Evolutionary conservation across 306 rosid genomes (phyloP).

Genomic region (Sphenostylis stenocarpa): DNA sequence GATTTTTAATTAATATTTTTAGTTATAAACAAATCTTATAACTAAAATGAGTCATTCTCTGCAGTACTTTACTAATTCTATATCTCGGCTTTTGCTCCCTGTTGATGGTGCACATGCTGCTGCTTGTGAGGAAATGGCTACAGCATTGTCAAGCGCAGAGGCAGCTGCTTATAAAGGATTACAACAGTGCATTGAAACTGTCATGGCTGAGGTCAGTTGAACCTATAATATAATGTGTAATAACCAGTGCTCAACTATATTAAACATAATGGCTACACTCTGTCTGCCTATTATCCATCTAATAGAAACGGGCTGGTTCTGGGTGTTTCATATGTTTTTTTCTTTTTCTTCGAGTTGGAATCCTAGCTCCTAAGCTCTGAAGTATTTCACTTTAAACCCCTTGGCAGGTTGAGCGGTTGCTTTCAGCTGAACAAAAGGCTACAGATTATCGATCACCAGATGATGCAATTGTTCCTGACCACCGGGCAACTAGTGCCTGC

Average conservation of each 20-base stretch:
- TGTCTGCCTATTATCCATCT: slow-evolving; percentile 11
- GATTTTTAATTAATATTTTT: slow-evolving; percentile 23
- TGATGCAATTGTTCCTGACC: slow-evolving; percentile 95
- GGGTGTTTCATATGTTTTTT: not conserved
- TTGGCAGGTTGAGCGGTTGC: slow-evolving; percentile 89
- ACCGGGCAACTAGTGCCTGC: slow-evolving; percentile 95
- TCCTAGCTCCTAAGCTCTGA: slow-evolving; percentile 1
- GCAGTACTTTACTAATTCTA: slow-evolving; percentile 91
- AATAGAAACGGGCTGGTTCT: slow-evolving; percentile 1
- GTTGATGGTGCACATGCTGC: slow-evolving; percentile 99
- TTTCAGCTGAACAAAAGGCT: slow-evolving; percentile 95
- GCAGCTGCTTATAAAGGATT: slow-evolving; percentile 97
- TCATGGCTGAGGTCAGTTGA: slow-evolving; percentile 95
- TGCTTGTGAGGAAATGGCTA: slow-evolving; percentile 98
- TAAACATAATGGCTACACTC: slow-evolving; percentile 9
- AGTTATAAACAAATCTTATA: slow-evolving; percentile 14
- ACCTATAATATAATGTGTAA: not conserved
- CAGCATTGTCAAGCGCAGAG: slow-evolving; percentile 99
- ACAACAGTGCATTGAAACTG: slow-evolving; percentile 79
- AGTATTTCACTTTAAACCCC: slow-evolving; percentile 25
- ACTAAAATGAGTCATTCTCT: slow-evolving; percentile 37
- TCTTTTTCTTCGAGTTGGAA: slow-evolving; percentile 5
- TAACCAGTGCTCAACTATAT: slow-evolving; percentile 25
- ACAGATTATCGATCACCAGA: slow-evolving; percentile 90
- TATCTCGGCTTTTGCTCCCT: slow-evolving; percentile 95